These are phyloP conservation scores for Candida methanosorbosa DNA, from an alignment of 805 yeast genomes.

Conservation along the genomic window DNA sequence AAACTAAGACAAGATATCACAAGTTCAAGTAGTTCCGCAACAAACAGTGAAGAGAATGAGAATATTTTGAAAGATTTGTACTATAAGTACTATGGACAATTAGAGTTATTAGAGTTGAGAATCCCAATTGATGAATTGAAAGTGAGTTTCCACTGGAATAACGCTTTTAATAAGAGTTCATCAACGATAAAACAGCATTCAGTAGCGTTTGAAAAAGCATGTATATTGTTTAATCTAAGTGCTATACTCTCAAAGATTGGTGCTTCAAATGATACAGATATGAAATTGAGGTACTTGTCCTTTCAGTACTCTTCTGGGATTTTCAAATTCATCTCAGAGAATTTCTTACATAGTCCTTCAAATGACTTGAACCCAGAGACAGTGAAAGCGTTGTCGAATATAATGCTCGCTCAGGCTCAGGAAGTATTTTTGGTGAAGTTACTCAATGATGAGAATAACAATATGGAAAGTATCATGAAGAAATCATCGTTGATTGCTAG, in stretches of 20 bases:
- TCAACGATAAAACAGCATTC: slow-evolving; percentile 61
- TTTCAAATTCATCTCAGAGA: slow-evolving; percentile 61
- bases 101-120: slow-evolving; percentile 73
- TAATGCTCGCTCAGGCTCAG: slow-evolving; percentile 84
- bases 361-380: slow-evolving; percentile 65
- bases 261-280: slow-evolving; percentile 28
- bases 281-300: slow-evolving; percentile 49
- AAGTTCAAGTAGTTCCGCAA: slow-evolving; percentile 34
- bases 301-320: slow-evolving; percentile 78
- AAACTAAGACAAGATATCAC: slow-evolving; percentile 51
- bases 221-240: slow-evolving; percentile 71
- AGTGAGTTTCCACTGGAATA: slow-evolving; percentile 70
- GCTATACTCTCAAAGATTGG: slow-evolving; percentile 50
- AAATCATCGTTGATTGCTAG: slow-evolving; percentile 70
- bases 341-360: slow-evolving; percentile 84
- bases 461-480: too few relatives aligned
- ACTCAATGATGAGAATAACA: slow-evolving; percentile 35
- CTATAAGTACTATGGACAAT: slow-evolving; percentile 67
- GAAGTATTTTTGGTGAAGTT: slow-evolving; percentile 68
- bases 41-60: slow-evolving; percentile 14
- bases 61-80: slow-evolving; percentile 40
- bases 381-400: slow-evolving; percentile 48
- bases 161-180: slow-evolving; percentile 50
- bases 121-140: slow-evolving; percentile 57
- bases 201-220: slow-evolving; percentile 84